A percentile compares a stretch with the other conserved stretches of the same genome.
Conservation (phyloP, 2,329 filamentous ascomycete genomes). For the Mycosphaerelloides madeirae region DNA sequence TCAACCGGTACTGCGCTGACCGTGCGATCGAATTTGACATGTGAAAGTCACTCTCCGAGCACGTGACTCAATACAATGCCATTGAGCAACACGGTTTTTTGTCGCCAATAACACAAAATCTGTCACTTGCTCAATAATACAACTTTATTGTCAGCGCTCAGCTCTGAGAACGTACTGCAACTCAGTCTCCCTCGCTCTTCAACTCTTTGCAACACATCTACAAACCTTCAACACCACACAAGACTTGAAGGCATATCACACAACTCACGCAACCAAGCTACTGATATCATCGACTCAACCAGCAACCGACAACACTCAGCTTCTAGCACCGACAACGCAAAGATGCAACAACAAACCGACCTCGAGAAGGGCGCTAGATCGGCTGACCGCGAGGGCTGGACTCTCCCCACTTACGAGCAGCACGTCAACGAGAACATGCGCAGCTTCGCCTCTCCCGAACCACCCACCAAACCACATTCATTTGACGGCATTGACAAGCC, state of each 20-base stretch:
- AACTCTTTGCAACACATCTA: too few relatives aligned
- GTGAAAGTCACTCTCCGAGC: too few relatives aligned
- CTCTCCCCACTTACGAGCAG: slow-evolving; percentile 13
- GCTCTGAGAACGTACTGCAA: too few relatives aligned
- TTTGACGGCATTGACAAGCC: slow-evolving; percentile 2
- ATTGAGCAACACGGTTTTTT: slow-evolving; percentile 2
- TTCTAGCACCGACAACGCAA: background rate
- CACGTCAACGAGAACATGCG: slow-evolving; percentile 15
- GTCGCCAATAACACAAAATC: slow-evolving; percentile 3
- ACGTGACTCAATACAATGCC: slow-evolving; percentile 2
- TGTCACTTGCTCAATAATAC: slow-evolving; percentile 3
- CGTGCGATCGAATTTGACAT: too few relatives aligned
- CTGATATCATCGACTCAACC: too few relatives aligned
- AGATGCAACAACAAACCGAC: slow-evolving; percentile 5
- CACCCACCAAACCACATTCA: background rate
- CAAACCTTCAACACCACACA: background rate
- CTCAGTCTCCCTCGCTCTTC: background rate
- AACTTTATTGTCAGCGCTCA: slow-evolving; percentile 1
- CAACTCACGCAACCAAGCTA: background rate
- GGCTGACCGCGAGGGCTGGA: background rate
- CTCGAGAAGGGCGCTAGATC: slow-evolving; percentile 10
- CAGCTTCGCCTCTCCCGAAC: slow-evolving; percentile 2
- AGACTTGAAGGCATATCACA: too few relatives aligned
- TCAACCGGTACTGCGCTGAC: too few relatives aligned
- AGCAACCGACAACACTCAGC: background rate